phyloP scores from a whole-genome alignment of 805 yeast genomes.

The Saturnispora zaruensis region DNA sequence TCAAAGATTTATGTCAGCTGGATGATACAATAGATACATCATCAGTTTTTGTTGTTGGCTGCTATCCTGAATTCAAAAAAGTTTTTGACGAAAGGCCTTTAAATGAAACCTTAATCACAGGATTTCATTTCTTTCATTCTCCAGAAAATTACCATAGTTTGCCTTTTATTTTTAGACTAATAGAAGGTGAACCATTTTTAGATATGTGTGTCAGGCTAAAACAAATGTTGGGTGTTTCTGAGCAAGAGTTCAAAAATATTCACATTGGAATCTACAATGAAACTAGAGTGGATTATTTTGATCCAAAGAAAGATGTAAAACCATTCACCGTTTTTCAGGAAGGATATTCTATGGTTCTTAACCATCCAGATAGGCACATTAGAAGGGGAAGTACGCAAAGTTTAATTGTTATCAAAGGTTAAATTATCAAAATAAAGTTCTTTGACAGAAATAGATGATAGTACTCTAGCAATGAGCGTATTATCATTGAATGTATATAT shows the following conservation, averaged over 20 bases:
- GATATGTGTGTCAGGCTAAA: slow-evolving; percentile 63
- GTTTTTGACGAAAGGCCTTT: slow-evolving; percentile 18
- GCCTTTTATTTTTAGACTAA: slow-evolving; percentile 71
- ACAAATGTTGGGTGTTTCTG: slow-evolving; percentile 63
- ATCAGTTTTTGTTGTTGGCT: slow-evolving; percentile 39
- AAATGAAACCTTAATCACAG: slow-evolving; percentile 42
- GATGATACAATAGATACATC: slow-evolving; percentile 33
- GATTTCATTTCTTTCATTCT: slow-evolving; percentile 69
- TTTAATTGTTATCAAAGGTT: slow-evolving; percentile 49
- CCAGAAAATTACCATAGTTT: slow-evolving; percentile 64
- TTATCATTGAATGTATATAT: too few relatives aligned
- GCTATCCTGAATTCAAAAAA: slow-evolving; percentile 31
- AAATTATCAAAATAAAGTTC: slow-evolving; percentile 1
- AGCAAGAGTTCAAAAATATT: slow-evolving; percentile 71
- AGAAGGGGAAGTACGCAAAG: slow-evolving; percentile 45
- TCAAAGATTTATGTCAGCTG: slow-evolving; percentile 27
- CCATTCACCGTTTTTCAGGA: slow-evolving; percentile 38
- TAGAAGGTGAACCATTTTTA: slow-evolving; percentile 55
- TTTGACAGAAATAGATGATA: background rate
- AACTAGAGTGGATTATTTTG: slow-evolving; percentile 30
- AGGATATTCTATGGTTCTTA: slow-evolving; percentile 53
- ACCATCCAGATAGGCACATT: slow-evolving; percentile 78
- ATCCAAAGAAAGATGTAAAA: slow-evolving; percentile 44
- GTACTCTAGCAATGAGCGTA: background rate
- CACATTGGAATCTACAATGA: slow-evolving; percentile 49